These are phyloP conservation scores for Macrophomina tecta DNA, from an alignment of 2,329 filamentous ascomycete genomes.

Conservation along the genomic window DNA sequence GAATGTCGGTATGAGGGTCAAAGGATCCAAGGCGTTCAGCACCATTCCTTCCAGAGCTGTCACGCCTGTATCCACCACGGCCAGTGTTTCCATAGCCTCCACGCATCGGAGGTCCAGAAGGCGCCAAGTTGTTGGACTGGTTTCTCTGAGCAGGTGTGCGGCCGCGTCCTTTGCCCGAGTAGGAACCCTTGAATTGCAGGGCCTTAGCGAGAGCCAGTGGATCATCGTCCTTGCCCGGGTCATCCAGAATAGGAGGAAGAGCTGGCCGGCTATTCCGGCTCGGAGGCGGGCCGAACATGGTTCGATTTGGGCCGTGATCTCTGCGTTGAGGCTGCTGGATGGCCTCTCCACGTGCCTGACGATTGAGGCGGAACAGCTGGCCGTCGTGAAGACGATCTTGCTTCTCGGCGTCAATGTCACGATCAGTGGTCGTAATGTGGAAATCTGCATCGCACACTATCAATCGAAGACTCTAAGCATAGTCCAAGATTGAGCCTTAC, in stretches of 20 bases:
- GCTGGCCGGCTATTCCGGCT: not conserved
- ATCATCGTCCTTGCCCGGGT: not conserved
- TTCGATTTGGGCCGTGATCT: not conserved
- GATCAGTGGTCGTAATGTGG: constrained; percentile 6
- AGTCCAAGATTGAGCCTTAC: not conserved
- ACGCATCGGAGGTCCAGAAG: not conserved
- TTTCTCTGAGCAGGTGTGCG: not conserved
- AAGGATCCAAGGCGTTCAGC: not conserved
- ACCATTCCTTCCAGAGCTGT: not conserved
- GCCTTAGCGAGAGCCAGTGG: constrained; percentile 1
- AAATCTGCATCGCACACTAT: constrained; percentile 1
- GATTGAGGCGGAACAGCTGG: constrained; percentile 24
- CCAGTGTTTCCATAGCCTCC: not conserved
- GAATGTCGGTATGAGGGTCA: constrained; percentile 18
- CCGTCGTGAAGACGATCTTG: constrained; percentile 19
- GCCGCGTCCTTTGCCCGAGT: not conserved
- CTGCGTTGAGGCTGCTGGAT: not conserved
- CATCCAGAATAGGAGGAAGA: not conserved
- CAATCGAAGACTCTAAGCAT: not conserved
- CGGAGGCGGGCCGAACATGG: not conserved
- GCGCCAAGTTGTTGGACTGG: not conserved
- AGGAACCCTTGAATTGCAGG: constrained; percentile 16
- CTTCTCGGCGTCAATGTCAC: constrained; percentile 9
- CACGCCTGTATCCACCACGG: not conserved
- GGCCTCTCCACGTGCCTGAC: constrained; percentile 12